Evolutionary conservation across 2,329 filamentous ascomycete species (phyloP).

Genomic region (Dothideomycetes sp.): DNA sequence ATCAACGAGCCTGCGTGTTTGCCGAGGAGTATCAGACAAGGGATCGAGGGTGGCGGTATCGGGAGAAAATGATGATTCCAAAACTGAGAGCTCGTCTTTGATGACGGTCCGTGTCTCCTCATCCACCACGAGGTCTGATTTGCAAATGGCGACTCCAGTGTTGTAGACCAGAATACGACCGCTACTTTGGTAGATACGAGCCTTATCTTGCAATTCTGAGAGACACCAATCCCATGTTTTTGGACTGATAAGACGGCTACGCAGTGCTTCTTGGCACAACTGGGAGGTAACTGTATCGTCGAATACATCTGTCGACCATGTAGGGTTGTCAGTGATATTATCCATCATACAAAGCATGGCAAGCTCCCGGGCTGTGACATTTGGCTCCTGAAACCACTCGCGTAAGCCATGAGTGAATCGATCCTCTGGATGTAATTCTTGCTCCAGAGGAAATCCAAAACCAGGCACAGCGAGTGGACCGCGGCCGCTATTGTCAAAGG

Average conservation of each 20-base stretch:
- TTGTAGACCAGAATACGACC: constrained; percentile 8
- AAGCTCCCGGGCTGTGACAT: constrained; percentile 6
- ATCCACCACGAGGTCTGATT: neutral
- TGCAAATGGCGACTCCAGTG: constrained; percentile 2
- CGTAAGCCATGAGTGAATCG: constrained; percentile 7
- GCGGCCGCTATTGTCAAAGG: constrained; percentile 3
- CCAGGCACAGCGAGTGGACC: constrained; percentile 8
- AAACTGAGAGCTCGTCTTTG: neutral
- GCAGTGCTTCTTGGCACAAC: constrained; percentile 5
- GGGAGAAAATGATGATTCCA: neutral
- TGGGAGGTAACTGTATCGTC: neutral
- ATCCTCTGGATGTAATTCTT: constrained; percentile 5
- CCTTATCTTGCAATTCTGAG: constrained; percentile 5
- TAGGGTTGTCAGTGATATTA: constrained; percentile 1
- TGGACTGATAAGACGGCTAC: constrained; percentile 1
- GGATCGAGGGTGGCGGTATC: neutral
- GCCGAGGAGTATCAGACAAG: neutral
- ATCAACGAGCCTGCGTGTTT: constrained; percentile 8
- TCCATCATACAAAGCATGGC: constrained; percentile 5
- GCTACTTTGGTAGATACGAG: neutral
- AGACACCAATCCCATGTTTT: constrained; percentile 4
- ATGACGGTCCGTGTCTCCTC: neutral
- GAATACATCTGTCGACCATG: constrained; percentile 5
- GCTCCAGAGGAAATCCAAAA: constrained; percentile 1
- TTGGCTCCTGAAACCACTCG: constrained; percentile 4